Evolutionary conservation across 1,284 basidiomycete genomes (phyloP).

Genomic region (Ceratobasidium sp.): DNA sequence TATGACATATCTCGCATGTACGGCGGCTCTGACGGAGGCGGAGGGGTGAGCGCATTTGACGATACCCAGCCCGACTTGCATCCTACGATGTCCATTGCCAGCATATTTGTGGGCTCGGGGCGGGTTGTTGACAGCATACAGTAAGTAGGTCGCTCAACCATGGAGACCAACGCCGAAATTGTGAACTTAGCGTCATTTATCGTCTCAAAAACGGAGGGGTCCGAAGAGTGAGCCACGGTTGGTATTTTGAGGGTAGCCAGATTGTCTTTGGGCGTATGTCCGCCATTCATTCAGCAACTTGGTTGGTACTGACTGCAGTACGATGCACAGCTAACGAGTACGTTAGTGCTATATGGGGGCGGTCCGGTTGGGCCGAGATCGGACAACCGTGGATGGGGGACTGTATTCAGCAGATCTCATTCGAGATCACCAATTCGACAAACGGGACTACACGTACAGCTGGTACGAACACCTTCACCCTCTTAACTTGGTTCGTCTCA

Average conservation of each 20-base stretch:
- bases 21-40: background rate
- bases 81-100: background rate
- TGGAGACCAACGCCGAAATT: background rate
- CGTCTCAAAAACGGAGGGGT: background rate
- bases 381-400: background rate
- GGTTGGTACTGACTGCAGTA: background rate
- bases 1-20: background rate
- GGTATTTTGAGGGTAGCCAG: background rate
- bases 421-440: conserved; percentile 7
- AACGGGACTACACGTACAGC: conserved; percentile 7
- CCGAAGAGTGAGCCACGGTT: background rate
- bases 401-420: background rate
- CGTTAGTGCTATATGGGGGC: background rate
- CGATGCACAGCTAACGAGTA: background rate
- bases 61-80: background rate
- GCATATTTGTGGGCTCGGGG: background rate
- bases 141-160: background rate
- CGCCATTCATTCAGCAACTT: background rate
- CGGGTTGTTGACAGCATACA: conserved; percentile 2
- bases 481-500: too few relatives aligned
- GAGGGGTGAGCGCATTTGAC: background rate
- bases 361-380: background rate
- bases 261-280: background rate
- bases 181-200: background rate
- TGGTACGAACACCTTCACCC: too few relatives aligned